phyloP scores from a whole-genome alignment of 2,329 filamentous ascomycete species.

The Beauveria scarabaeidicola region DNA sequence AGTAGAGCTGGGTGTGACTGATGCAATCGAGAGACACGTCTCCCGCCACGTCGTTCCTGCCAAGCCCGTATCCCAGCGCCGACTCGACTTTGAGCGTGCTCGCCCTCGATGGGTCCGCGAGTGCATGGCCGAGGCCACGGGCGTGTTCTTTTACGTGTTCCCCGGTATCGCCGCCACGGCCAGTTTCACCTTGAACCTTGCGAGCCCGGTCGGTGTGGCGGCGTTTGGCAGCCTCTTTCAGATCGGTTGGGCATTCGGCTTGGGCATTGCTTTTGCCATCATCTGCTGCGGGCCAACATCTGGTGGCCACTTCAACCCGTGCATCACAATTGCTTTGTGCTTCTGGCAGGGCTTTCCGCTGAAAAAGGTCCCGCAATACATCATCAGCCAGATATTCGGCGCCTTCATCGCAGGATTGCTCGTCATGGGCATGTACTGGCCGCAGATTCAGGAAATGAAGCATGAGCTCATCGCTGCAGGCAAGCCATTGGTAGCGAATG shows the following conservation, averaged over 20 bases:
- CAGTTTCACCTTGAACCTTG: conserved; percentile 39
- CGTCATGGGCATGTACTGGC: conserved; percentile 48
- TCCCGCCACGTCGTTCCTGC: conserved; percentile 39
- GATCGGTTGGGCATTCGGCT: conserved; percentile 45
- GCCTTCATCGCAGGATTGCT: conserved; percentile 47
- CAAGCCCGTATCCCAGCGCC: conserved; percentile 43
- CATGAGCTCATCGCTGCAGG: conserved; percentile 28
- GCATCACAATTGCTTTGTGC: conserved; percentile 36
- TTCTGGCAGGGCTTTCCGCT: conserved; percentile 51
- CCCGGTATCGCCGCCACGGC: conserved; percentile 46
- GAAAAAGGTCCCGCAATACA: conserved; percentile 49
- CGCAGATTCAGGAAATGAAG: conserved; percentile 30
- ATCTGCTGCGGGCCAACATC: conserved; percentile 45
- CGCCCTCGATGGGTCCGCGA: conserved; percentile 46
- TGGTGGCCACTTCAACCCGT: conserved; percentile 48
- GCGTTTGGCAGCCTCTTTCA: conserved; percentile 42
- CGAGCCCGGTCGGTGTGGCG: conserved; percentile 23
- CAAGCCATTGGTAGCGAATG: conserved; percentile 26
- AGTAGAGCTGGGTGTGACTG: conserved; percentile 44
- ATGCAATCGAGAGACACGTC: conserved; percentile 42
- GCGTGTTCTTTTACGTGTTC: conserved; percentile 49
- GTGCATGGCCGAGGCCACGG: conserved; percentile 46
- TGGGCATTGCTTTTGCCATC: conserved; percentile 52
- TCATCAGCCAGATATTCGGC: conserved; percentile 47
- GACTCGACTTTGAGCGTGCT: conserved; percentile 44